These are phyloP conservation scores for Fusarium nurragi DNA, from an alignment of 2,329 filamentous ascomycete genomes.

Conservation along the genomic window DNA sequence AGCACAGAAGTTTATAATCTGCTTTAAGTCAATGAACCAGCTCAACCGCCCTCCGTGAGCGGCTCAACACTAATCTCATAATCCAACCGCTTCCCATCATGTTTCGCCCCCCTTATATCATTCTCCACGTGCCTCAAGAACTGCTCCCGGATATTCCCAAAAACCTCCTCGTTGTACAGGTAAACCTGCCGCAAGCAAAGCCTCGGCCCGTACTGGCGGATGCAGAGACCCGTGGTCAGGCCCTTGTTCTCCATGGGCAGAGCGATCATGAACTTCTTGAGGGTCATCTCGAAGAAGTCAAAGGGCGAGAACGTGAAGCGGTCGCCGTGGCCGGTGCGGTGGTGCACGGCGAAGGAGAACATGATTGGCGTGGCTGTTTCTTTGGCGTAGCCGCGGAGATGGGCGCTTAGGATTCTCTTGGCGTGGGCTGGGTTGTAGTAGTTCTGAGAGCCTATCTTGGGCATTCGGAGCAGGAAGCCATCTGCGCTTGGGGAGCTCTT, in stretches of 20 bases:
- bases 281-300: conserved; percentile 9
- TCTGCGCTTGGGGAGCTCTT: not conserved
- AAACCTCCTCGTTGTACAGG: conserved; percentile 23
- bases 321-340: not conserved
- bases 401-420: not conserved
- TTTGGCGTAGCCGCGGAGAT: not conserved
- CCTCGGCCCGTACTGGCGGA: conserved; percentile 1
- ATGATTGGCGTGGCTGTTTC: not conserved
- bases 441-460: not conserved
- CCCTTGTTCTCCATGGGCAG: conserved; percentile 22
- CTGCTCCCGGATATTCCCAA: conserved; percentile 6
- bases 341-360: conserved; percentile 12
- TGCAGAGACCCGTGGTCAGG: conserved; percentile 6
- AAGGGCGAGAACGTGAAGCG: not conserved
- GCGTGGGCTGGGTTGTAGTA: not conserved
- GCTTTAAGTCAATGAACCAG: no score
- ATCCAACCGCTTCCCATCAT: conserved; percentile 11
- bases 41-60: not conserved
- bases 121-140: conserved; percentile 2
- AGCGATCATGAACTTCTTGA: conserved; percentile 10
- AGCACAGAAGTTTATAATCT: no score
- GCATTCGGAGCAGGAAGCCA: not conserved
- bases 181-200: conserved; percentile 13
- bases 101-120: conserved; percentile 5
- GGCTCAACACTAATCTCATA: conserved; percentile 26